Base-by-base conservation (phyloP, 768 basidiomycete species). In the Chalciporus piperatus region DNA sequence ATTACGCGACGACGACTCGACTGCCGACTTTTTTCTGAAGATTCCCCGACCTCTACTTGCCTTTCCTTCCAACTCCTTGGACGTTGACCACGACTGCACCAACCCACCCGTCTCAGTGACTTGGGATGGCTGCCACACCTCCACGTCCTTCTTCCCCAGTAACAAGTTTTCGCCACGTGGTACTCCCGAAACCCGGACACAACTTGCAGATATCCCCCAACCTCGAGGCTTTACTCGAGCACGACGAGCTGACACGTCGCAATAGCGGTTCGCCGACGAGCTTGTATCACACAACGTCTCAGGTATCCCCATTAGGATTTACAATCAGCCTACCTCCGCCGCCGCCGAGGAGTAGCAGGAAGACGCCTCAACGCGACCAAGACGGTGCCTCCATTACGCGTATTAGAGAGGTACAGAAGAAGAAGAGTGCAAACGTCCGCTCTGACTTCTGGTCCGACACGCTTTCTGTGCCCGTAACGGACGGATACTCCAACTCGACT, bases 151-250 rank as follows among this genome's bases (percentile, higher is more conserved):
- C 52, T 4, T 58, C 67, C 3, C 67, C 65, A 6, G 35, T 33
- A 0, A 33, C 41, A 10, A 11, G 30, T 32, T 10, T 5, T 0
- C 32, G 40, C 23, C 30, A 50, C 1, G 41, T 33, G 17, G 49
- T 45, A 37, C 27, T 30, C 0, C 50, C 60, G 1, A 48, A 52
- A 22, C 11, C 56, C 0, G 23, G n/a, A 11, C 35, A 60, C 10
- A 66, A 74, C 1, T 63, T 83, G 41, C 67, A 74, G 11, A 84
- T 84, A 46, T 83, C 81, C 2, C 77, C 82, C 0, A 75, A 84
- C 57, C 75, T 83, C 41, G 78, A 84, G 54, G 83, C 82, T 22
- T 58, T 84, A 8, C 70, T 84, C 46, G 76, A 82, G 59, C 77
- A 82, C 53, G 83, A 83, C 45, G 78, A 82, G 45, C 73, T 71